Evolutionary conservation across 2,329 filamentous ascomycete species (phyloP).

Genomic region (Mollisia scopiformis): DNA sequence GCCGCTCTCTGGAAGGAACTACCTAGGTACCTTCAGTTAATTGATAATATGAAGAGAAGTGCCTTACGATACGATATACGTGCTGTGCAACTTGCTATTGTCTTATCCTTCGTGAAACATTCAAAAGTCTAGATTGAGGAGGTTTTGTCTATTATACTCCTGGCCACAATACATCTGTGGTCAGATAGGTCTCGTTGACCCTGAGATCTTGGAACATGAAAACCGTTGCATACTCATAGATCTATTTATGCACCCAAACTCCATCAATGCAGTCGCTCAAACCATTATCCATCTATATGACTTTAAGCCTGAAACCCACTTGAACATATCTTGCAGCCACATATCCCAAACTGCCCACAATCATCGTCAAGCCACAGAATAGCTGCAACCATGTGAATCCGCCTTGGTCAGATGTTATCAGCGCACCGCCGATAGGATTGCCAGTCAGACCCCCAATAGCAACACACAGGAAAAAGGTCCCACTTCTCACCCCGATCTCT

Average conservation of each 20-base stretch:
- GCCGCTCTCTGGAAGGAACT: too few species aligned
- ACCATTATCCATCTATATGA: conserved; percentile 18
- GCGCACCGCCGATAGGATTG: conserved; percentile 67
- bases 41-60: too few species aligned
- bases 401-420: conserved; percentile 55
- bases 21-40: too few species aligned
- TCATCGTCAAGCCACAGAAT: conserved; percentile 61
- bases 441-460: conserved; percentile 68
- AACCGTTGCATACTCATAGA: neutral
- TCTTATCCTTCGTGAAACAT: too few species aligned
- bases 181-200: too few species aligned
- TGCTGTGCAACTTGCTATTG: too few species aligned
- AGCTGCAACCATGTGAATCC: conserved; percentile 57
- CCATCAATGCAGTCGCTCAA: neutral
- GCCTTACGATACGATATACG: too few species aligned
- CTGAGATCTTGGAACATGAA: neutral
- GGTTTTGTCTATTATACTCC: neutral
- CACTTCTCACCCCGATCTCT: conserved; percentile 70
- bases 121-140: neutral
- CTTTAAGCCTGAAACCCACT: conserved; percentile 29
- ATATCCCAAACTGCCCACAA: conserved; percentile 44
- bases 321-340: conserved; percentile 40
- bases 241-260: neutral
- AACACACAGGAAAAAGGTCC: conserved; percentile 63
- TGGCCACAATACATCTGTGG: too few species aligned